Base-by-base conservation (phyloP, 169 alveolate genomes). In the Plasmodium chabaudi region DNA sequence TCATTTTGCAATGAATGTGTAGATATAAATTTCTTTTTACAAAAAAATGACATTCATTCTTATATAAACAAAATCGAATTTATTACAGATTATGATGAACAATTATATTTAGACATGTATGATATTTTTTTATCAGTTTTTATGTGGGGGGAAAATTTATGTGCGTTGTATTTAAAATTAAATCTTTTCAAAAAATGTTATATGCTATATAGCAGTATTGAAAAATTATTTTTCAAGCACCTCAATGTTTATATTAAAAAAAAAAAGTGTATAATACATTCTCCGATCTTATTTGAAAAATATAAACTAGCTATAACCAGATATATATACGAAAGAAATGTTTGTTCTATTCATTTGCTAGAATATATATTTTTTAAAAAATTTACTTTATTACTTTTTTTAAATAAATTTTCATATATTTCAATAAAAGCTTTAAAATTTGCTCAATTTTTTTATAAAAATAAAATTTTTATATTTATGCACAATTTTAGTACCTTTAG, bases 361-460 rank as follows among this genome's bases (percentile, higher is more conserved):
- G 90, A 82, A 42, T 64, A 82, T 27, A 82, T 82, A 67, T 82
- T 82, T 65, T 82, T 67, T 82, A 82, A 82, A 82, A 67, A 82
- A 53, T 55, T 82, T 47, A 67, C 90, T 9, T 25, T 82, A 12
- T 51, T 82, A 53, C 82, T 82, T 13, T 61, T 67, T 68, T 82
- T 82, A 82, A 82, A 82, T 44, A 82, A 82, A 39, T 82, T 60
- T 82, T 42, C 90, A 13, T 67, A 82, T 47, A 42, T 82, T 6
- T 82, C 90, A 13, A 65, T 63, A 34, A 82, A 82, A 53, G 90
- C 90, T 55, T 61, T 82, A 82, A 82, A 47, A 47, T 82, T 82
- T 82, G 23, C 90, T 44, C 47, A 82, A 7, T 82, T 82, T 17
- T 82, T 82, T 82, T 82, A 82, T 55, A 82, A 46, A 49, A 82